Evolutionary conservation across 805 yeast species (phyloP), one percentile per base, ranked within the genome.

Genomic region (Zygoascus ofunaensis): DNA sequence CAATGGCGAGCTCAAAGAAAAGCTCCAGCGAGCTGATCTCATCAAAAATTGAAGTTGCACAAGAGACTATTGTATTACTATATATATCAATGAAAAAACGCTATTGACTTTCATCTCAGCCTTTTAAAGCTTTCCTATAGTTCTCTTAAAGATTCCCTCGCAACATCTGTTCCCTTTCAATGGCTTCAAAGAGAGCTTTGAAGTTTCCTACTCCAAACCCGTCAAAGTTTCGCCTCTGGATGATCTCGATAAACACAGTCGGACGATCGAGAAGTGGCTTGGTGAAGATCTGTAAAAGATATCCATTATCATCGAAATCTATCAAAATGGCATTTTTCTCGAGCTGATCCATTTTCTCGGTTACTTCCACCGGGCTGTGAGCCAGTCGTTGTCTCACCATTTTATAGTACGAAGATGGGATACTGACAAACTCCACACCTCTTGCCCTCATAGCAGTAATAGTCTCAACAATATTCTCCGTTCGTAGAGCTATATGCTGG

Each of bases 131-230:
- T 17, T 18, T 39, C 4, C 4, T n/a, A 34, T 34, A n/a, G n/a
- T 34, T 34, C 19, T 34, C 3, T 37, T 21, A 55, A 28, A 55
- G 41, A 40, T 85, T 85, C 1, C 94, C 94, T 42, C 95, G 73
- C 41, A 62, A 56, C 45, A 60, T 69, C 59, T 86, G 95, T 52
- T 84, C 89, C n/a, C 71, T 70, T 59, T 86, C 95, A 46, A 86
- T 77, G 4, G 82, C 76, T 57, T 85, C 89, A 57, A 83, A 86
- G 33, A 87, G 65, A 0, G 92, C 83, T 58, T 78, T 82, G 66
- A 86, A 86, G 49, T 87, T 86, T 1, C 95, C 95, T 41, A 87
- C 87, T 1, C 95, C 95, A 62, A 86, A 86, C 0, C 95, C 95
- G 48, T 80, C 73, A 58, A 83, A 89, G 55, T 83, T 81, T 53